These are phyloP conservation scores for Penicillium steckii DNA, from an alignment of 495 filamentous ascomycete genomes.

Conservation along the genomic window DNA sequence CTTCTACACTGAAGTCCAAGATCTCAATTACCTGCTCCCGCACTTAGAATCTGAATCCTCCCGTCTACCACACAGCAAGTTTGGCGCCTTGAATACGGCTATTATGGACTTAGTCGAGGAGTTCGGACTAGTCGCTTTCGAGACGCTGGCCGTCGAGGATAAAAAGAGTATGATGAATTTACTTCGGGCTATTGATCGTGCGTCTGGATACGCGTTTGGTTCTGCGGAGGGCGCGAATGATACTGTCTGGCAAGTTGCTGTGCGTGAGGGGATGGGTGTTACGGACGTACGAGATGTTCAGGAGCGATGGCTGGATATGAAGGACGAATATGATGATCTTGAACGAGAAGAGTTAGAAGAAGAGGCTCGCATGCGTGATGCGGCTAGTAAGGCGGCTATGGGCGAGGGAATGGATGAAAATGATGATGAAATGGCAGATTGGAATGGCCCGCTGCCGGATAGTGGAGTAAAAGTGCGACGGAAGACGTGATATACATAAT, in stretches of 20 bases:
- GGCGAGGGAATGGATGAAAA: slow-evolving; percentile 17
- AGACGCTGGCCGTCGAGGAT: slow-evolving; percentile 93
- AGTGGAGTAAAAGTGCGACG: slow-evolving; percentile 48
- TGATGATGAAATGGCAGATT: slow-evolving; percentile 30
- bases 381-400: slow-evolving; percentile 17
- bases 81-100: slow-evolving; percentile 77
- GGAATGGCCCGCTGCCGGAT: slow-evolving; percentile 36
- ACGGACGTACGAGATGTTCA: slow-evolving; percentile 87
- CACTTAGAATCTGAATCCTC: slow-evolving; percentile 63
- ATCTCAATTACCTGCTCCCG: slow-evolving; percentile 80
- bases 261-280: slow-evolving; percentile 76
- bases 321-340: slow-evolving; percentile 81
- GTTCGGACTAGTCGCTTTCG: slow-evolving; percentile 85
- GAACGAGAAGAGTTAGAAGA: slow-evolving; percentile 73
- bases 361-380: slow-evolving; percentile 44
- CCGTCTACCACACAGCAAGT: slow-evolving; percentile 64
- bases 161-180: slow-evolving; percentile 94
- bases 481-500: slow-evolving; percentile 28
- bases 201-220: slow-evolving; percentile 91
- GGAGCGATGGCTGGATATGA: slow-evolving; percentile 89
- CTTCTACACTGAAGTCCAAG: slow-evolving; percentile 97
- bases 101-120: slow-evolving; percentile 83
- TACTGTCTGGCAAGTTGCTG: slow-evolving; percentile 89
- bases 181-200: slow-evolving; percentile 81
- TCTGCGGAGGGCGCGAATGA: slow-evolving; percentile 90